A percentile compares a stretch with the other conserved stretches of the same genome.
Conservation (phyloP, 1,284 basidiomycete genomes). For the Trichosporon coremiiforme region DNA sequence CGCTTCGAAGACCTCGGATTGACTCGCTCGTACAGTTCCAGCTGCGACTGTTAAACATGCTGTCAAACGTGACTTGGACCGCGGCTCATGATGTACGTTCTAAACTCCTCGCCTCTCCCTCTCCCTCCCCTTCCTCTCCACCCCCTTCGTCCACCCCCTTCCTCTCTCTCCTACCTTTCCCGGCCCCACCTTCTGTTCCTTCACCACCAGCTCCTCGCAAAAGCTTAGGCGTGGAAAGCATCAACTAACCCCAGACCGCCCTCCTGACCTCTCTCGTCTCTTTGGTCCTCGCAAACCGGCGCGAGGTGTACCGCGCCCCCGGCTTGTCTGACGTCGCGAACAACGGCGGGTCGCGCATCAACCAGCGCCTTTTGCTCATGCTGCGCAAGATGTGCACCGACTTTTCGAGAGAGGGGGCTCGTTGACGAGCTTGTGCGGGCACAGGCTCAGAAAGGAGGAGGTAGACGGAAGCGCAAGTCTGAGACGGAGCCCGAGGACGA, state of each 20-base stretch:
- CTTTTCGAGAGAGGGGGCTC: conserved; percentile 4
- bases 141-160: too few species aligned
- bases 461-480: neutral
- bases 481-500: neutral
- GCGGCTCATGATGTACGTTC: conserved; percentile 1
- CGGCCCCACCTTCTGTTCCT: too few species aligned
- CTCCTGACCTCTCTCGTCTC: conserved; percentile 24
- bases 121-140: neutral
- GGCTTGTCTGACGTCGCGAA: conserved; percentile 30
- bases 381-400: conserved; percentile 22
- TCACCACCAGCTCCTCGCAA: neutral
- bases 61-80: neutral
- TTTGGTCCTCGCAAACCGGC: conserved; percentile 21
- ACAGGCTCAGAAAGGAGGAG: neutral
- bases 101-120: neutral
- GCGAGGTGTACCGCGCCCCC: conserved; percentile 29
- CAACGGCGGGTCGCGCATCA: conserved; percentile 31
- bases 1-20: too few species aligned
- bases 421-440: conserved; percentile 2
- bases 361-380: conserved; percentile 27
- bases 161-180: too few species aligned
- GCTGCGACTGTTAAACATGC: neutral
- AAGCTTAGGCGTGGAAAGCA: too few species aligned
- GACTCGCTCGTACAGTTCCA: too few species aligned
- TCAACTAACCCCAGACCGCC: conserved; percentile 19